Evolutionary conservation across 1,139 yeast genomes (phyloP), one percentile per base, ranked within the genome.

Genomic region (Hemisphaericaspora subhashii): DNA sequence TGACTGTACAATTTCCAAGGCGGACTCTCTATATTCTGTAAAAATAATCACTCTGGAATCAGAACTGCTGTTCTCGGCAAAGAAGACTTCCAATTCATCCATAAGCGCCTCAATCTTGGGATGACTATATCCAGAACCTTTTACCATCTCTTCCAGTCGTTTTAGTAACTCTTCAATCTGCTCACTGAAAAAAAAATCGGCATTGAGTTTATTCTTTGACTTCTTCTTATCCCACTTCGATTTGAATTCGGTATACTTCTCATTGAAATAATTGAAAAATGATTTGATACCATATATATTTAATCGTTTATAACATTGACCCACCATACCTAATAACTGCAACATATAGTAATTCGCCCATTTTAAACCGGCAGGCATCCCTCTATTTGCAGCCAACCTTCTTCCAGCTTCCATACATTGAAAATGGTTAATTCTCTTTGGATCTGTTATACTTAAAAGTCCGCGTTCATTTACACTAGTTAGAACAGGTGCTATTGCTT

Each of bases 11-110:
- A 94, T 84, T 46, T 89, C 97, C 26, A 87, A 66, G 0, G 98
- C 98, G 4, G 96, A 84, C 46, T 86, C 95, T 54, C 99, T 74
- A 46, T 79, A 77, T 54, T 89, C 96, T 0, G 96, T 86, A 56
- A 92, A 92, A 0, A 92, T 74, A 36, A 92, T 92, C 1, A 84
- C 95, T 47, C 87, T 76, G 1, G 96, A 86, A 36, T 74, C 72
- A 9, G 31, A 15, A 5, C 56, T 54, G 37, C 33, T 54, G 14
- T 58, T 55, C 4, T 61, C 53, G 10, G 24, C 31, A 42, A 84
- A 81, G 53, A 87, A 89, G 2, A 60, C 61, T 1, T 61, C 54
- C 31, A 89, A 57, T 48, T 85, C 86, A 9, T 75, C 75, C 31
- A 80, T 66, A 36, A 87, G 55, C 31, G 75, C 71, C 36, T 76